Percentiles rank a stretch among this genome's conserved stretches.
Evolutionary conservation across 306 rosid genomes (phyloP).

Genomic region (Corylus americana): DNA sequence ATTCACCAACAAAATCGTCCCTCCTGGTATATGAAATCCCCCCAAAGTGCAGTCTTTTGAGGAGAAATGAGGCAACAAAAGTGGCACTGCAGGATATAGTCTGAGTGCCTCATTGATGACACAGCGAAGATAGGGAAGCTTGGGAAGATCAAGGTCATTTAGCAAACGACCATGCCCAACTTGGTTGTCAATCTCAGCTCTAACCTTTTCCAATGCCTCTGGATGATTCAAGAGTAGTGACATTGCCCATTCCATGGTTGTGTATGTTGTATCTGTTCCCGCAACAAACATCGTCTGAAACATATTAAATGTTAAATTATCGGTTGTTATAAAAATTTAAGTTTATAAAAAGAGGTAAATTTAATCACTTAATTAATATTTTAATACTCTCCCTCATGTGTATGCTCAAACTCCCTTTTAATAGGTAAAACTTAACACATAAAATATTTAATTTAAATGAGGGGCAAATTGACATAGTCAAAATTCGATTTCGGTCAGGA

Average conservation of each 20-base stretch:
- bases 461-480: too few relatives aligned
- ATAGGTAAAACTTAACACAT: too few relatives aligned
- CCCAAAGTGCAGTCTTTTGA: slow-evolving; percentile 30
- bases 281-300: slow-evolving; percentile 17
- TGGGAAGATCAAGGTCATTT: slow-evolving; percentile 28
- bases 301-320: neutral
- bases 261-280: slow-evolving; percentile 35
- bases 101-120: slow-evolving; percentile 44
- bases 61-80: slow-evolving; percentile 45
- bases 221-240: slow-evolving; percentile 35
- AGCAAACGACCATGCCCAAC: slow-evolving; percentile 22
- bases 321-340: too few relatives aligned
- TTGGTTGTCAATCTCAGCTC: slow-evolving; percentile 10
- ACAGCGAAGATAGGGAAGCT: slow-evolving; percentile 29
- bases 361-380: neutral
- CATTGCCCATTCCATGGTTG: slow-evolving; percentile 43
- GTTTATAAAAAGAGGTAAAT: too few relatives aligned
- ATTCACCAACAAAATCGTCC: slow-evolving; percentile 47
- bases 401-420: too few relatives aligned
- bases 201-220: slow-evolving; percentile 20
- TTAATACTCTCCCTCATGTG: too few relatives aligned
- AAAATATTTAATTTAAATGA: too few relatives aligned
- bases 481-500: too few relatives aligned
- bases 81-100: slow-evolving; percentile 37
- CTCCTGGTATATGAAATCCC: slow-evolving; percentile 43